Percentiles rank a stretch among this genome's conserved stretches.
phyloP scores from a whole-genome alignment of 2,329 filamentous ascomycete species.

The Fusarium vanettenii region DNA sequence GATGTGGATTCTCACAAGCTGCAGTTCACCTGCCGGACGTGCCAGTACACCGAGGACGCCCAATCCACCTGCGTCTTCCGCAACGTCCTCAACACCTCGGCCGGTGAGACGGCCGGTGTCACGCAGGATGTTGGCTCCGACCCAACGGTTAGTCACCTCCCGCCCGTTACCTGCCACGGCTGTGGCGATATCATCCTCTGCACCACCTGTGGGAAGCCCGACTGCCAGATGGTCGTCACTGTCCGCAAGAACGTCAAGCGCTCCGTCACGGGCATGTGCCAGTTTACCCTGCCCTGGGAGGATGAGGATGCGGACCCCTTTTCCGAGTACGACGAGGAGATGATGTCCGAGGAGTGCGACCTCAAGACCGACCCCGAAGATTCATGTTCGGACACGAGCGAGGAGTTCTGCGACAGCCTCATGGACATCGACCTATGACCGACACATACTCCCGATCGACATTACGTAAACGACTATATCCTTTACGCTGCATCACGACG shows the following conservation, averaged over 20 bases:
- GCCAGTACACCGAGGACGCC: slow-evolving; percentile 89
- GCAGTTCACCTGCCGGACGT: slow-evolving; percentile 96
- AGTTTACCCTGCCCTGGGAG: slow-evolving; percentile 44
- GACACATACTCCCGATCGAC: neutral
- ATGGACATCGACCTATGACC: slow-evolving; percentile 37
- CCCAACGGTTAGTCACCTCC: slow-evolving; percentile 89
- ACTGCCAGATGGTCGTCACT: slow-evolving; percentile 36
- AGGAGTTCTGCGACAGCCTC: slow-evolving; percentile 38
- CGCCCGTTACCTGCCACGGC: slow-evolving; percentile 57
- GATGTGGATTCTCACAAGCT: slow-evolving; percentile 85
- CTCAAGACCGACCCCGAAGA: slow-evolving; percentile 33
- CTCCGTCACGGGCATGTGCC: slow-evolving; percentile 46
- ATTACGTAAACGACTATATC: slow-evolving; percentile 11
- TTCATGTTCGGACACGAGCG: slow-evolving; percentile 34
- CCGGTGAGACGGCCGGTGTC: slow-evolving; percentile 95
- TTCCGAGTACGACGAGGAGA: slow-evolving; percentile 54
- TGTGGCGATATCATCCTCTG: slow-evolving; percentile 61
- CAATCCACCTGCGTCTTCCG: slow-evolving; percentile 93
- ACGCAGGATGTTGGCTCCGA: slow-evolving; percentile 97
- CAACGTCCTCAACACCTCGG: slow-evolving; percentile 90
- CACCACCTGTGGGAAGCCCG: slow-evolving; percentile 50
- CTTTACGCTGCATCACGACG: slow-evolving; percentile 22
- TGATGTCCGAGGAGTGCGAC: slow-evolving; percentile 44
- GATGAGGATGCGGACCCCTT: slow-evolving; percentile 46
- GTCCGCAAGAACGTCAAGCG: slow-evolving; percentile 26